A percentile compares a stretch with the other conserved stretches of the same genome.
phyloP scores from a whole-genome alignment of 306 rosid genomes.

The Ochetophila trinervis region DNA sequence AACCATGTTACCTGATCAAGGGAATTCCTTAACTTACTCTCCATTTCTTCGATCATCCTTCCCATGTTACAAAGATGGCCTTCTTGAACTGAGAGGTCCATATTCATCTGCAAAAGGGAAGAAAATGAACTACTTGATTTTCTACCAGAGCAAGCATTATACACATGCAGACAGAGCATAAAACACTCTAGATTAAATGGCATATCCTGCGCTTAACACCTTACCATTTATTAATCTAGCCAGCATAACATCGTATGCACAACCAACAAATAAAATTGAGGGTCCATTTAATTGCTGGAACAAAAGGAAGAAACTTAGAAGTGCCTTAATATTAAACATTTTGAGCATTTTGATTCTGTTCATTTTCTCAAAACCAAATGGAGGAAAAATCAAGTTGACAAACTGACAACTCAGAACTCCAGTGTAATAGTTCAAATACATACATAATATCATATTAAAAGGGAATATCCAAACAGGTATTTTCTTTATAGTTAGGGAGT shows the following conservation, averaged over 20 bases:
- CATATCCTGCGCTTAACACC: neutral
- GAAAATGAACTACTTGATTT: neutral
- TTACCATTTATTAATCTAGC: neutral
- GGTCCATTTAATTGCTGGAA: neutral
- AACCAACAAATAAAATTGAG: neutral
- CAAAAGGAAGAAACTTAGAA: neutral
- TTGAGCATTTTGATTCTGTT: neutral
- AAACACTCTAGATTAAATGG: neutral
- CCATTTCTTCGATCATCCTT: slow-evolving; percentile 99
- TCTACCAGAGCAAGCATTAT: neutral
- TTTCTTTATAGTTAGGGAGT: too few relatives aligned
- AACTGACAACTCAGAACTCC: neutral
- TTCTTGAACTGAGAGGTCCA: slow-evolving; percentile 74
- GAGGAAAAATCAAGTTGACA: neutral
- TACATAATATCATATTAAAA: too few relatives aligned
- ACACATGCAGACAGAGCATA: neutral
- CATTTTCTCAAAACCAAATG: neutral
- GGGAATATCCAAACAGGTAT: too few relatives aligned
- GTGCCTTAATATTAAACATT: neutral
- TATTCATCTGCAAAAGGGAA: slow-evolving; percentile 59
- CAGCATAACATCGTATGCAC: neutral
- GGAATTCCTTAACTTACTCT: slow-evolving; percentile 92
- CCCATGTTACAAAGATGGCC: slow-evolving; percentile 99
- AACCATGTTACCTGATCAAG: slow-evolving; percentile 71
- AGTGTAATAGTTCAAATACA: too few relatives aligned